Conservation (phyloP, 192 early-diverging fungal species). For the Coemansia sp. region DNA sequence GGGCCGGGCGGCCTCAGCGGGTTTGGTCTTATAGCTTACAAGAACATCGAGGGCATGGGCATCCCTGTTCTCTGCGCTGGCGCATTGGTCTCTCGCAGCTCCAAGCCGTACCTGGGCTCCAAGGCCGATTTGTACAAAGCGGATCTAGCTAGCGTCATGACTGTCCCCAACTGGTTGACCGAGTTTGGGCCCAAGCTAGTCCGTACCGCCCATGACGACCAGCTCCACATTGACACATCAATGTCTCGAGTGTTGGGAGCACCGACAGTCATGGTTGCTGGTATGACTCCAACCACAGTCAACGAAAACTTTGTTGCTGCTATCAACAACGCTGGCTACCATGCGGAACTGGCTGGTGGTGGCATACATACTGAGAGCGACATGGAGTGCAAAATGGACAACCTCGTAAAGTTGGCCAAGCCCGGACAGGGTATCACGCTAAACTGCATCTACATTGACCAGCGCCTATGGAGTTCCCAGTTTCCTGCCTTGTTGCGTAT, state of each 20-base stretch:
- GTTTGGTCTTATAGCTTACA: conserved; percentile 81
- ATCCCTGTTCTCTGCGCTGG: conserved; percentile 56
- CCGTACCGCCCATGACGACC: conserved; percentile 55
- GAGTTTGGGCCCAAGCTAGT: conserved; percentile 84
- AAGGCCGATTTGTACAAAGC: conserved; percentile 75
- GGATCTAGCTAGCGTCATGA: conserved; percentile 66
- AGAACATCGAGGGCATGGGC: conserved; percentile 89
- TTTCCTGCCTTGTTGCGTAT: conserved; percentile 78
- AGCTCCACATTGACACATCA: conserved; percentile 83
- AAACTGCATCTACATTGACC: conserved; percentile 91
- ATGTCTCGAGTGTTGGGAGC: conserved; percentile 86
- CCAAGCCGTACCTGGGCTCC: conserved; percentile 68
- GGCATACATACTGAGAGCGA: conserved; percentile 79
- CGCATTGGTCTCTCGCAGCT: conserved; percentile 11
- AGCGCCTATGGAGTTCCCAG: conserved; percentile 81
- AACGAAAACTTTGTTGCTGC: conserved; percentile 80
- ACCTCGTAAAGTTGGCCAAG: conserved; percentile 70
- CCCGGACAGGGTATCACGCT: conserved; percentile 88
- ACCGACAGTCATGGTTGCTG: conserved; percentile 93
- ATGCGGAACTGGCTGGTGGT: conserved; percentile 89
- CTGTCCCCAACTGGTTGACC: conserved; percentile 83
- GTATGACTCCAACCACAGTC: conserved; percentile 90
- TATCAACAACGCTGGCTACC: conserved; percentile 87
- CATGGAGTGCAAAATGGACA: conserved; percentile 69
- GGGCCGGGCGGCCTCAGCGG: conserved; percentile 87